Conservation (phyloP, 2,329 filamentous ascomycete species). For the Colletotrichum sp. region DNA sequence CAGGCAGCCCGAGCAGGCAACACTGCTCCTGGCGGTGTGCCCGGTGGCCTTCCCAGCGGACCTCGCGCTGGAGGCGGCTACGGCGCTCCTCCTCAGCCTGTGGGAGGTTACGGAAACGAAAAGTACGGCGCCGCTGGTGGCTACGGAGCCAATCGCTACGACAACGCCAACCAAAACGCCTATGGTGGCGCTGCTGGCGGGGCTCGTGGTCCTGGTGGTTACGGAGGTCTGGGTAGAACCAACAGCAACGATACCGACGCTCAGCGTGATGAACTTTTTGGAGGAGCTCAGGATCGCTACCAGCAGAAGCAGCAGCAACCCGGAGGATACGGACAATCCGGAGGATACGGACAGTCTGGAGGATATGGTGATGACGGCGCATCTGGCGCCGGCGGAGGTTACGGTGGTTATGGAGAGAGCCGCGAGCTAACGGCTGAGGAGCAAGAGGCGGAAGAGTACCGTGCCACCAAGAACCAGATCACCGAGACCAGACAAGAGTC, state of each 20-base stretch:
- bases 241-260: conserved; percentile 50
- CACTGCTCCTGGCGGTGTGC: conserved; percentile 30
- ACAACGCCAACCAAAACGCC: conserved; percentile 35
- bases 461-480: conserved; percentile 73
- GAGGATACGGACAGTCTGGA: conserved; percentile 20
- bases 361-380: rapidly evolving
- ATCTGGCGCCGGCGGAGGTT: conserved; percentile 24
- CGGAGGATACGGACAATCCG: conserved; percentile 4
- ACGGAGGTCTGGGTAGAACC: conserved; percentile 61
- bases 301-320: conserved; percentile 39
- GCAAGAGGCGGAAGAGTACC: conserved; percentile 75
- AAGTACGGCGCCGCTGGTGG: conserved; percentile 56
- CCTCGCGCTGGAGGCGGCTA: conserved; percentile 31
- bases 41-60: conserved; percentile 39
- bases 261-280: conserved; percentile 69
- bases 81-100: conserved; percentile 29
- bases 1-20: conserved; percentile 30
- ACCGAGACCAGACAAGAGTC: conserved; percentile 79
- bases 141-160: conserved; percentile 61
- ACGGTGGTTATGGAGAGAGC: conserved; percentile 67
- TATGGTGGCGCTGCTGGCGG: conserved; percentile 33
- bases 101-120: conserved; percentile 57
- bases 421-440: conserved; percentile 83
- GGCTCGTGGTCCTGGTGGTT: conserved; percentile 58
- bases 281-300: conserved; percentile 56